Base-by-base conservation (phyloP, 2,329 filamentous ascomycete species). In the Cladosporium phlei region DNA sequence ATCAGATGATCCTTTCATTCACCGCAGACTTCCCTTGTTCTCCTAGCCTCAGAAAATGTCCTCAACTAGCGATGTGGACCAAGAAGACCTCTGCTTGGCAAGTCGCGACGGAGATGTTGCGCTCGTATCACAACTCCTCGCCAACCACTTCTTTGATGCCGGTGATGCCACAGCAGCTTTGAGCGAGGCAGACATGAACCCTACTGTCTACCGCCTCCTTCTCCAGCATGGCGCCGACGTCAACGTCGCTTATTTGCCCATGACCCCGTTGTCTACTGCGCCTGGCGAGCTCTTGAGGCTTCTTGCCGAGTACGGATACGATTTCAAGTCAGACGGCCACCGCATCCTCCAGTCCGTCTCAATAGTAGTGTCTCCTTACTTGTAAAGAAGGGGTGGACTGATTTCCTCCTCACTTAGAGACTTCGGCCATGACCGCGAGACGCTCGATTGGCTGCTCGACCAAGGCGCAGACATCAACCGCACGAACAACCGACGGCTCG, bases 361-460 rank as follows among this genome's bases (percentile, higher is more conserved):
- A 3, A 28, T 6, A 16, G 6, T 25, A 25, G 16, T 19, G 2
- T 11, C 14, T 6, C 37, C 16, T 17, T 29, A 6, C 38, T n/a
- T 30, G 21, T 2, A 14, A 11, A 11, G 5, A 7, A 37, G 4
- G 9, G 20, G 29, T 21, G 16, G 22, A 37, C 24, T 37, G 11
- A 45, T 21, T 4, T 16, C 19, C 6, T n/a, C n/a, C n/a, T n/a
- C n/a, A n/a, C 21, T 25, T n/a, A 24, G 44, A 38, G 44, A 54
- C 20, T 54, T 46, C 29, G 39, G 30, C 2, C 11, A 47, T 11
- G 44, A 47, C 11, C 47, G 28, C 7, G 30, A 43, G 4, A 50
- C 30, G n/a, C 32, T 54, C 16, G 47, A 54, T 22, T 52, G 45
- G 35, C 20, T 52, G 21, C 47, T 54, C 14, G 52, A 52, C 17